phyloP scores from a whole-genome alignment of 768 basidiomycete species.

The Lyophyllum semitale region DNA sequence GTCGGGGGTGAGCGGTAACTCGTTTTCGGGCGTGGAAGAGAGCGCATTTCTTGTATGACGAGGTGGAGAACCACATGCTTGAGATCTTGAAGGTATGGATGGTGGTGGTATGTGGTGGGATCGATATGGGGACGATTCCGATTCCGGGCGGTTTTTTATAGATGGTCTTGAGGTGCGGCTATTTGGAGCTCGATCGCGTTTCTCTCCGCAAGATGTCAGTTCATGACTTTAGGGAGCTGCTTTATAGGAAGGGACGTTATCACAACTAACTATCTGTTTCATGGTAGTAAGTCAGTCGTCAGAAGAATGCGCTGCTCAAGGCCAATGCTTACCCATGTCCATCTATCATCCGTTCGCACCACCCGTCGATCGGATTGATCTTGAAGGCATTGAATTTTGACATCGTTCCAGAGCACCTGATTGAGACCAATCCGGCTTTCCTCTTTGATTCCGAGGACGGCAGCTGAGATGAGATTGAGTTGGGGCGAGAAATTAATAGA shows the following conservation, averaged over 20 bases:
- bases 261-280: slow-evolving; percentile 68
- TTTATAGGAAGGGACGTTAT: slow-evolving; percentile 76
- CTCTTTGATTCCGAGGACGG: slow-evolving; percentile 77
- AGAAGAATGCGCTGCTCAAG: neutral
- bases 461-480: slow-evolving; percentile 37
- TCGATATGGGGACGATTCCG: too few species aligned
- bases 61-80: too few species aligned
- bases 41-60: too few species aligned
- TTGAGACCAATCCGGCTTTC: slow-evolving; percentile 82
- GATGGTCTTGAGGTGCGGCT: too few species aligned
- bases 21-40: too few species aligned
- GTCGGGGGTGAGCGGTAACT: too few species aligned
- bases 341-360: slow-evolving; percentile 67
- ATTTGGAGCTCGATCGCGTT: too few species aligned
- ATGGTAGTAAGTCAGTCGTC: neutral
- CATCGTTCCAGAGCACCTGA: slow-evolving; percentile 90
- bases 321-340: slow-evolving; percentile 55
- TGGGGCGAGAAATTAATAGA: neutral
- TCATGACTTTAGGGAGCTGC: slow-evolving; percentile 81
- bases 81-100: too few species aligned
- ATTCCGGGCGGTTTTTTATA: too few species aligned
- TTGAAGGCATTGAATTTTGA: slow-evolving; percentile 81
- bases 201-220: too few species aligned
- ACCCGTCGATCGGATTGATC: slow-evolving; percentile 78
- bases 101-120: too few species aligned